Base-by-base conservation (phyloP, 108 stramenopile species). In the Nitzschia sp. region DNA sequence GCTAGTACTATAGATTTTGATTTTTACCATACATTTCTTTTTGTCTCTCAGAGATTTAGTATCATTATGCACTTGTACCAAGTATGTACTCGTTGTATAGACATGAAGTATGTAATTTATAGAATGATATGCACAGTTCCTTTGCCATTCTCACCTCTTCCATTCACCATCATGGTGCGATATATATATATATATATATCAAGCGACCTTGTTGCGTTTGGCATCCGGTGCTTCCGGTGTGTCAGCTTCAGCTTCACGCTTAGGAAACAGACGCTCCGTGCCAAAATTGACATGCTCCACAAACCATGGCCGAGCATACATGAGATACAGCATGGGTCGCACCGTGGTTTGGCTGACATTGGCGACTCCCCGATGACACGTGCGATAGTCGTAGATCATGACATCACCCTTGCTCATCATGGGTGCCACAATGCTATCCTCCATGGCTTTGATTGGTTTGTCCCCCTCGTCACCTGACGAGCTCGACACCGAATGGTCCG, bases 221-320 rank as follows among this genome's bases (percentile, higher is more conserved):
- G 29, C 29, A 34, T 34, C 29, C 5, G 29, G 29, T 34, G 29
- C 29, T 34, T 34, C 29, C 1, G 29, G 5, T 34, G 29, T 3
- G 29, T 34, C 29, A 1, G 29, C 29, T 5, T 34, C 29, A 1
- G 29, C 29, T 5, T 34, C 29, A 34, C 29, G 29, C 17, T 48
- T 17, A 6, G 46, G 14, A 48, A 17, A 79, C 14, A 80, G 53
- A 24, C 26, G 69, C 19, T 67, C 69, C 11, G 42, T 55, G 15
- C 73, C 81, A 73, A 85, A 85, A 51, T 80, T 82, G 38, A 80
- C 40, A 53, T 82, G 79, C 38, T 85, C 84, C 22, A 53, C 62
- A 57, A 82, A 81, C 84, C 84, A 85, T 10, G 81, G 81, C n/a
- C 83, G 25, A 6, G 78, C 75, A 51, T 80, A 82, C 80, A 85